Base-by-base conservation (phyloP, 768 basidiomycete genomes). In the Guyanaporus albipodus region DNA sequence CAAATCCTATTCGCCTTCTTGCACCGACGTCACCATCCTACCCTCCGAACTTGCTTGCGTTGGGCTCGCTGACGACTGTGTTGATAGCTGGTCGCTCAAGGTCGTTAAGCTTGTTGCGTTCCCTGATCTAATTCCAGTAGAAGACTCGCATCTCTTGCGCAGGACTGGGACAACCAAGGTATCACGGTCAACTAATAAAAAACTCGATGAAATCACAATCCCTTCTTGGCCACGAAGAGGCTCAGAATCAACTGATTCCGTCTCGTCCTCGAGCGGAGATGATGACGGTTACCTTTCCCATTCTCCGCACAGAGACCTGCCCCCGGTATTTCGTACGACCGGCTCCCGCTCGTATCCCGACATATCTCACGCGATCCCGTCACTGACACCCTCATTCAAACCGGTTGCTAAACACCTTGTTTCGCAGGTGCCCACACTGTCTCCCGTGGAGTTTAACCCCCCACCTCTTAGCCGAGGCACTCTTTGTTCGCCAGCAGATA, bases 91-190 rank as follows among this genome's bases (percentile, higher is more conserved):
- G 87, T 76, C 77, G 19, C 73, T 84, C 50, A 89, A 90, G 70
- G 77, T 90, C 34, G 72, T 90, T 50, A 87, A 87, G 66, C 73
- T 88, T 12, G 73, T 90, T 31, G 85, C 86, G 6, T 88, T 80
- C 61, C 84, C 85, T 0, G 85, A 87, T 49, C 73, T 88, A 43
- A 81, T 85, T 24, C 71, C 74, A n/a, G 40, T 53, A 1, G 60
- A 53, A 35, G 42, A 43, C n/a, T 32, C 59, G 1, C 46, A 38
- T 28, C 43, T 42, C 38, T 48, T 44, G 26, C 48, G 29, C 17
- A 8, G 40, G 15, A 32, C 53, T 38, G 35, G 36, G 38, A 18
- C 48, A 38, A 24, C 35, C 8, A 45, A 47, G 17, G 40, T 53
- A n/a, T n/a, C n/a, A 14, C 28, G 10, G 11, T 45, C 48, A 44